Evolutionary conservation across 2,329 filamentous ascomycete genomes (phyloP).

Genomic region (Westerdykella sp.): DNA sequence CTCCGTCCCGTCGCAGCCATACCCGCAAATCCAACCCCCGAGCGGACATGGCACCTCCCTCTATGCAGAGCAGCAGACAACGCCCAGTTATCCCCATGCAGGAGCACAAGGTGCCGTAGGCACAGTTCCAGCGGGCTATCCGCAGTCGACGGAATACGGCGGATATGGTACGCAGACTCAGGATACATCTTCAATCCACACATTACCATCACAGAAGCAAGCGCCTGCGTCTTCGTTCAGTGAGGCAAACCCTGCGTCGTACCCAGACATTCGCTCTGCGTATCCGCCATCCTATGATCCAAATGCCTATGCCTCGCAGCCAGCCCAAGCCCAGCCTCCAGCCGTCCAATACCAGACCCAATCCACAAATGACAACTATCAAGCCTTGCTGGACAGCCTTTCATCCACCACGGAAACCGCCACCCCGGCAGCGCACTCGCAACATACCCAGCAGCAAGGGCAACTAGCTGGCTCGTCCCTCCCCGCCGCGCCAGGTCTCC

Average conservation of each 20-base stretch:
- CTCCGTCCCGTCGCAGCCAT: conserved; percentile 26
- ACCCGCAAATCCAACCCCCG: conserved; percentile 27
- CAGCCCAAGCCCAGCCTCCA: conserved; percentile 24
- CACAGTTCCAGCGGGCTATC: conserved; percentile 18
- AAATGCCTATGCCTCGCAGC: conserved; percentile 27
- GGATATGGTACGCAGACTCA: conserved; percentile 11
- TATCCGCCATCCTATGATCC: conserved; percentile 30
- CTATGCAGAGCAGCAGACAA: conserved; percentile 24
- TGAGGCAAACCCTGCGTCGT: conserved; percentile 30
- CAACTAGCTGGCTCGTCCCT: conserved; percentile 33
- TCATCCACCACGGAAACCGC: conserved; percentile 30
- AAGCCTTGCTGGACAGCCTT: conserved; percentile 43
- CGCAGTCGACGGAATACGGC: conserved; percentile 22
- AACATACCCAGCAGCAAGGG: conserved; percentile 26
- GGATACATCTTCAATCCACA: conserved; percentile 29
- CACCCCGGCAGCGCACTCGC: conserved; percentile 17
- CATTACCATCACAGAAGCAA: conserved; percentile 29
- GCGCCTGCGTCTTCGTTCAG: conserved; percentile 24
- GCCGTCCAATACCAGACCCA: conserved; percentile 23
- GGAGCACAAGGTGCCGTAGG: conserved; percentile 2
- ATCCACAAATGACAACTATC: conserved; percentile 33
- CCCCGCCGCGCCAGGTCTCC: conserved; percentile 39
- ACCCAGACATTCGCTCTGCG: conserved; percentile 25
- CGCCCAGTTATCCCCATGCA: not conserved
- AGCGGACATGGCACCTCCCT: conserved; percentile 26